Percentiles rank a stretch among this genome's conserved stretches.
These are phyloP conservation scores for Gossypium davidsonii DNA, from an alignment of 441 rosid genomes.

Conservation along the genomic window DNA sequence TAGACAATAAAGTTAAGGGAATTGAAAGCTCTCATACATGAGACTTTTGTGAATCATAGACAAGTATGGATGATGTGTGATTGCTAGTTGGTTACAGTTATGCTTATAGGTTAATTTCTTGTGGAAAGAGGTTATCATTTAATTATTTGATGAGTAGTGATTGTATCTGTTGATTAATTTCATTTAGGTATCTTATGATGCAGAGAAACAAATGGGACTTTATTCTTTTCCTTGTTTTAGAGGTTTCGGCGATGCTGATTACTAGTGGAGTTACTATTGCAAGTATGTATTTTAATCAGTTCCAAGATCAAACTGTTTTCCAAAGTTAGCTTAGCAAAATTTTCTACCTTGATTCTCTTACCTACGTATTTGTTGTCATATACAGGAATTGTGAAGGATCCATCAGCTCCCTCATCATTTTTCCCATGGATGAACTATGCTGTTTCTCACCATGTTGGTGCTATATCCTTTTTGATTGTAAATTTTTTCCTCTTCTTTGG, in stretches of 20 bases:
- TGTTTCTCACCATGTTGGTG: slow-evolving; percentile 58
- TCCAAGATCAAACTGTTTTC: slow-evolving; percentile 17
- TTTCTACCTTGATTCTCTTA: slow-evolving; percentile 1
- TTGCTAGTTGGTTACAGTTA: neutral
- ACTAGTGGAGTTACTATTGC: slow-evolving; percentile 80
- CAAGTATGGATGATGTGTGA: neutral
- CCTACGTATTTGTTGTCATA: neutral
- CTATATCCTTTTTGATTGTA: slow-evolving; percentile 60
- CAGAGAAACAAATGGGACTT: slow-evolving; percentile 99
- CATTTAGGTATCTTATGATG: slow-evolving; percentile 21
- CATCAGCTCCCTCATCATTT: slow-evolving; percentile 72
- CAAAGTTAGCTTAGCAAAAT: neutral
- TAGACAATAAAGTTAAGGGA: neutral
- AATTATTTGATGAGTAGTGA: neutral
- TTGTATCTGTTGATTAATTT: slow-evolving; percentile 7
- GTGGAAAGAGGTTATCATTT: neutral
- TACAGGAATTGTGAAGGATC: slow-evolving; percentile 82
- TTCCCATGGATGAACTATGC: slow-evolving; percentile 68
- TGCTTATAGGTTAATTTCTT: slow-evolving; percentile 4
- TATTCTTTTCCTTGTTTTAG: slow-evolving; percentile 76
- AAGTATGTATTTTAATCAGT: slow-evolving; percentile 47
- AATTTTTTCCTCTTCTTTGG: slow-evolving; percentile 87
- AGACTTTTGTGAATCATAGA: neutral
- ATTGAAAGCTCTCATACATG: neutral
- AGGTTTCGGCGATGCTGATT: slow-evolving; percentile 79